Evolutionary conservation across 139 green algal genomes (phyloP).

Genomic region (Yamagishiella unicocca): DNA sequence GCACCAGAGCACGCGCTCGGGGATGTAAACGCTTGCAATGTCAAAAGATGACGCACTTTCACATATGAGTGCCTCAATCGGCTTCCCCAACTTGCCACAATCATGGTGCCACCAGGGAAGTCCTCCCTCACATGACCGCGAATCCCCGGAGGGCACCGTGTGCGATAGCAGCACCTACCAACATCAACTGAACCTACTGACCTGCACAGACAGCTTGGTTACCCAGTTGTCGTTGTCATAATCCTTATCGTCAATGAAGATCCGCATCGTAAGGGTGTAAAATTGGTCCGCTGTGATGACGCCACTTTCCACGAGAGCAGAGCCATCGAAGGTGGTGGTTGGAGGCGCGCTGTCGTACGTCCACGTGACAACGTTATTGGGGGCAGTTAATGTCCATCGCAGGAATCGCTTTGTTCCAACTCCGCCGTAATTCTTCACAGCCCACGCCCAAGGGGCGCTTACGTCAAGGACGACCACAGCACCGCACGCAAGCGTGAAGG

Average conservation of each 20-base stretch:
- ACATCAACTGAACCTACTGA: not conserved
- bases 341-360: not conserved
- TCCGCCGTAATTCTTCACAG: not conserved
- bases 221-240: constrained; percentile 22
- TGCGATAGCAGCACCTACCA: no score
- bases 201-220: not conserved
- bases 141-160: no score
- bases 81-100: no score
- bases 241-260: not conserved
- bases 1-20: no score
- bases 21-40: no score
- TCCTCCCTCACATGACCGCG: no score
- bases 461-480: not conserved
- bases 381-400: not conserved
- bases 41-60: no score
- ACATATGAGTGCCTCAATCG: no score
- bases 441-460: not conserved
- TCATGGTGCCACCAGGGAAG: no score
- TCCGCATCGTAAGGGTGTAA: not conserved
- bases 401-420: not conserved
- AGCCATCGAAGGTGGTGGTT: not conserved
- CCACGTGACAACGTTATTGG: not conserved
- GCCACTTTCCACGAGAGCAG: not conserved
- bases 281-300: not conserved
- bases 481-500: constrained; percentile 15